These are phyloP conservation scores for Pythium rhizo-oryzae DNA, from an alignment of 352 stramenopile genomes.

Conservation along the genomic window DNA sequence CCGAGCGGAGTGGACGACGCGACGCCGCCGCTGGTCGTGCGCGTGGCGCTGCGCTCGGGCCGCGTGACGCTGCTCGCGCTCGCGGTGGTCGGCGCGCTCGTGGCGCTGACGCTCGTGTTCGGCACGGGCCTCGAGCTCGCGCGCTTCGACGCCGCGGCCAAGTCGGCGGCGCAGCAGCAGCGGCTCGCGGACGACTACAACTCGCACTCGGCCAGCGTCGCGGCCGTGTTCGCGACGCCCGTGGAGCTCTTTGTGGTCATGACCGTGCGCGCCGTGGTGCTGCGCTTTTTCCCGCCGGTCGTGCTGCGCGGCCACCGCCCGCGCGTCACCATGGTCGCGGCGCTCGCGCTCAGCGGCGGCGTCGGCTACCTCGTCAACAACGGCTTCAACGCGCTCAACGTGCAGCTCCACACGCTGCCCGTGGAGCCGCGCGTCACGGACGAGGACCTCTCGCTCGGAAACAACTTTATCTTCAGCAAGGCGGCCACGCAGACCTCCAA, in stretches of 20 bases:
- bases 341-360: not conserved
- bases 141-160: not conserved
- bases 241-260: constrained; percentile 2
- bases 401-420: constrained; percentile 8
- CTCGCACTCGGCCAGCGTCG: constrained; percentile 12
- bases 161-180: not conserved
- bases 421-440: not conserved
- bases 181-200: constrained; percentile 23
- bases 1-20: too few species aligned
- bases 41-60: too few species aligned
- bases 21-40: too few species aligned
- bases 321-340: not conserved
- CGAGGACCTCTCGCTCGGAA: not conserved
- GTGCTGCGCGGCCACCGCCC: not conserved
- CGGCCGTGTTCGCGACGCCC: not conserved
- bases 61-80: constrained; percentile 8
- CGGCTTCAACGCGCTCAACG: constrained; percentile 20
- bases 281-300: not conserved
- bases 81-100: not conserved
- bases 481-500: not conserved
- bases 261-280: not conserved
- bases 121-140: constrained; percentile 12
- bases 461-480: not conserved
- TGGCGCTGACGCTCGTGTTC: not conserved
- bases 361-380: constrained; percentile 13